Evolutionary conservation across 1,139 yeast species (phyloP), one percentile per base, ranked within the genome.

Genomic region (Yamadazyma triangularis): DNA sequence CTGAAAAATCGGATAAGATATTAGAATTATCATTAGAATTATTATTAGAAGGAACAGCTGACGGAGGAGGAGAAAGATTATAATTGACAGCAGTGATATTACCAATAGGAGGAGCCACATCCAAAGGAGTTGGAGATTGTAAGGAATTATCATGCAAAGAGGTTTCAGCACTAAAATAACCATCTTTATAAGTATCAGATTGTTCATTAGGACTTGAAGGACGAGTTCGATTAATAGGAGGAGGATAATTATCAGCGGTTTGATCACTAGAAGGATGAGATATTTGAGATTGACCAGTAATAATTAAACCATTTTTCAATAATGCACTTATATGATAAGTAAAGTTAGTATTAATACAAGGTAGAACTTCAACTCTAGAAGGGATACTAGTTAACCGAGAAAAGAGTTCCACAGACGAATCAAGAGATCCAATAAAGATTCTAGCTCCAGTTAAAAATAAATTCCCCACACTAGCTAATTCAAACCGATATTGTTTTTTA

Each of bases 271-370:
- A 61, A 2, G 96, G 96, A 55, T 89, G 97, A 0, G 96, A 87
- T 7, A 89, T 89, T 48, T 88, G 95, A 3, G 93, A 82, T 53
- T 89, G 97, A n/a, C 97, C 97, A 0, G 93, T 83, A 23, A 89
- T 82, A 3, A 83, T 64, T 6, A 73, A 63, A 1, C 93, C 95
- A 53, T 86, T 75, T 24, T 65, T 63, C 25, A 89, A 61, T 23
- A 73, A 47, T 0, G 96, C 96, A 35, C 93, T 79, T 13, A 89
- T 88, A 49, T 88, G 95, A 44, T 86, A 86, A 13, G 89, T 79
- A 57, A 83, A 85, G 47, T 81, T 85, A 12, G 95, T 84, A 48
- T 83, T 86, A 24, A 88, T 64, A 39, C 95, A 87, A 0, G 96
- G 95, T 9, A 86, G 56, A 1, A 88, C 89, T 27, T 72, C 67